Evolutionary conservation across 331 rosid species (phyloP).

Genomic region (Malus hybrid): DNA sequence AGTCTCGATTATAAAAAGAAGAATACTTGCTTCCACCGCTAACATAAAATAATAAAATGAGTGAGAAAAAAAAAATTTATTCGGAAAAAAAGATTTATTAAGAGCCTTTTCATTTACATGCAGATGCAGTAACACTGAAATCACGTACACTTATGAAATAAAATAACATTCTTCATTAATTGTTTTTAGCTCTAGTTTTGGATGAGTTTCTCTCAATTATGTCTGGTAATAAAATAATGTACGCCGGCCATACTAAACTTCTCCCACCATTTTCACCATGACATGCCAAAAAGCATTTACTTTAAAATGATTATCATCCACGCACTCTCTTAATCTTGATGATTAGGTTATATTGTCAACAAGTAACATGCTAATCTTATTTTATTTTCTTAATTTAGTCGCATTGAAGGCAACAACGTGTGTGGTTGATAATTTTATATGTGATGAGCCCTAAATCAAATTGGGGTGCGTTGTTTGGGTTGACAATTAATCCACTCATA

Average conservation of each 20-base stretch:
- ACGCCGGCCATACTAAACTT: too few relatives aligned
- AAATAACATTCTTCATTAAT: too few relatives aligned
- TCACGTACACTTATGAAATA: too few relatives aligned
- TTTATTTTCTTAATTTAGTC: background rate
- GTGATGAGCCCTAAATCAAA: background rate
- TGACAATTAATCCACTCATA: background rate
- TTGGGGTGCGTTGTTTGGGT: background rate
- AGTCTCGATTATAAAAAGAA: background rate
- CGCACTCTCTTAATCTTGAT: background rate
- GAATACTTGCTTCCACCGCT: too few relatives aligned
- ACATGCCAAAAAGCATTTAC: background rate
- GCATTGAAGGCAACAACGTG: background rate
- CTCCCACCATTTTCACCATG: background rate
- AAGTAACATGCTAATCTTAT: conserved; percentile 4
- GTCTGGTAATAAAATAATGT: too few relatives aligned
- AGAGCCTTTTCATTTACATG: too few relatives aligned
- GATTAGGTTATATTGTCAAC: background rate
- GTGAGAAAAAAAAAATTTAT: too few relatives aligned
- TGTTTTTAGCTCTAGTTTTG: too few relatives aligned
- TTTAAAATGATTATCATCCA: background rate
- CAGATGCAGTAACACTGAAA: too few relatives aligned
- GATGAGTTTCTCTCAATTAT: too few relatives aligned
- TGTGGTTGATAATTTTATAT: background rate
- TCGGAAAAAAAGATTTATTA: too few relatives aligned
- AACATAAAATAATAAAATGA: too few relatives aligned